Evolutionary conservation across 2,329 filamentous ascomycete species (phyloP).

Genomic region (Alternaria sp.): DNA sequence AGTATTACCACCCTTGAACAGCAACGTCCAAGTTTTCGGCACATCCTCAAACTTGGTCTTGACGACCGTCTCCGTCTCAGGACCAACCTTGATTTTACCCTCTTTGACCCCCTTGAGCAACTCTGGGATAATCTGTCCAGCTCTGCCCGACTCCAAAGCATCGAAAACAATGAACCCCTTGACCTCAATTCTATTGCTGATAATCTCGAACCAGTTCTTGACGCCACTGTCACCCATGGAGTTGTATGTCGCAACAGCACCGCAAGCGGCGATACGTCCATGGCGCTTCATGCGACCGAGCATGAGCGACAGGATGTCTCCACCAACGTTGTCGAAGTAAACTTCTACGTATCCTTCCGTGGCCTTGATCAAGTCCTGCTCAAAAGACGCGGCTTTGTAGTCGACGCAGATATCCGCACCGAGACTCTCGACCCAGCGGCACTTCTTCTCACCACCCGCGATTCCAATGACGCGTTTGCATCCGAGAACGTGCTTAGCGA

Average conservation of each 20-base stretch:
- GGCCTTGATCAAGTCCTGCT: constrained; percentile 56
- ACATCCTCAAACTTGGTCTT: constrained; percentile 59
- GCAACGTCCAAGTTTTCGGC: constrained; percentile 59
- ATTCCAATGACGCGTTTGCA: constrained; percentile 62
- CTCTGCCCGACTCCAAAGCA: constrained; percentile 43
- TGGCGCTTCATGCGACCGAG: constrained; percentile 54
- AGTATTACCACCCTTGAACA: constrained; percentile 59
- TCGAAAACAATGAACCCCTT: constrained; percentile 58
- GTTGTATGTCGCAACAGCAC: constrained; percentile 57
- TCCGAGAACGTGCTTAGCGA: constrained; percentile 60
- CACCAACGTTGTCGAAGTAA: constrained; percentile 63
- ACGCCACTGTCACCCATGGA: constrained; percentile 42
- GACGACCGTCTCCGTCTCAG: constrained; percentile 59
- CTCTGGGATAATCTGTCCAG: constrained; percentile 35
- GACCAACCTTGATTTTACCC: constrained; percentile 58
- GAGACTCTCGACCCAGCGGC: constrained; percentile 60
- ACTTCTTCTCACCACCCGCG: constrained; percentile 62
- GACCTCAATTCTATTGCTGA: constrained; percentile 54
- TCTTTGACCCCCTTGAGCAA: constrained; percentile 48
- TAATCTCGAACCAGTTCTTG: constrained; percentile 57
- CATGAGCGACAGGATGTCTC: constrained; percentile 58
- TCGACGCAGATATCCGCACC: constrained; percentile 65
- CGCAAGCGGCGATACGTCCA: constrained; percentile 56
- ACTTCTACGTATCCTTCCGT: constrained; percentile 62
- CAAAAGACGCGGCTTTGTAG: constrained; percentile 61